Conservation (phyloP, 2,329 filamentous ascomycete species). For the Phaeosphaeria sp. region DNA sequence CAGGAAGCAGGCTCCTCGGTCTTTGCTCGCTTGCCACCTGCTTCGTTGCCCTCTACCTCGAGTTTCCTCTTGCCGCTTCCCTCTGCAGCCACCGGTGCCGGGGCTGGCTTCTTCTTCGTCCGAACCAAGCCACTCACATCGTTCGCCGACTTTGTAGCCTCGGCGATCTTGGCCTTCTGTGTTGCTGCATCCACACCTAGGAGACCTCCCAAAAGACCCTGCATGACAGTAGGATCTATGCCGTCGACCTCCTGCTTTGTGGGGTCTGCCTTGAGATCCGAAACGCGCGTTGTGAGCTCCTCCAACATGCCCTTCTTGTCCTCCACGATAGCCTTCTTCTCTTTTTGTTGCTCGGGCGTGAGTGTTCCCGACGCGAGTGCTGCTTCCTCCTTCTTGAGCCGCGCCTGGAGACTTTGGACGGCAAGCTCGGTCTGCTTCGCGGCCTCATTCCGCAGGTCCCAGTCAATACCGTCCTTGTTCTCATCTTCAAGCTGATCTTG, state of each 20-base stretch:
- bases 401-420: conserved; percentile 74
- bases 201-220: conserved; percentile 69
- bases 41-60: conserved; percentile 30
- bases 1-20: conserved; percentile 34
- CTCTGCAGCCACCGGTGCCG: conserved; percentile 11
- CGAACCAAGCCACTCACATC: conserved; percentile 78
- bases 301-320: conserved; percentile 80
- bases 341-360: conserved; percentile 68
- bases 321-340: conserved; percentile 65
- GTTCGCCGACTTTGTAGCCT: conserved; percentile 75
- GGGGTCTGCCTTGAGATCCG: conserved; percentile 71
- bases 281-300: conserved; percentile 71
- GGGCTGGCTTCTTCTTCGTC: conserved; percentile 63
- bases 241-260: conserved; percentile 50
- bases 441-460: conserved; percentile 74
- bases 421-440: conserved; percentile 74
- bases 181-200: conserved; percentile 68
- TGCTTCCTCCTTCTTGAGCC: conserved; percentile 73
- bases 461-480: conserved; percentile 65
- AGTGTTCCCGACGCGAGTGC: conserved; percentile 58
- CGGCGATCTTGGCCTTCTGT: conserved; percentile 69
- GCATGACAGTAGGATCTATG: conserved; percentile 55
- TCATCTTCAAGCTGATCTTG: conserved; percentile 39
- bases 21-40: conserved; percentile 41
- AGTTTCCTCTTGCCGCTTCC: conserved; percentile 43